A percentile compares a stretch with the other conserved stretches of the same genome.
These are phyloP conservation scores for Trypethelium eluteriae DNA, from an alignment of 495 filamentous ascomycete species.

Conservation along the genomic window DNA sequence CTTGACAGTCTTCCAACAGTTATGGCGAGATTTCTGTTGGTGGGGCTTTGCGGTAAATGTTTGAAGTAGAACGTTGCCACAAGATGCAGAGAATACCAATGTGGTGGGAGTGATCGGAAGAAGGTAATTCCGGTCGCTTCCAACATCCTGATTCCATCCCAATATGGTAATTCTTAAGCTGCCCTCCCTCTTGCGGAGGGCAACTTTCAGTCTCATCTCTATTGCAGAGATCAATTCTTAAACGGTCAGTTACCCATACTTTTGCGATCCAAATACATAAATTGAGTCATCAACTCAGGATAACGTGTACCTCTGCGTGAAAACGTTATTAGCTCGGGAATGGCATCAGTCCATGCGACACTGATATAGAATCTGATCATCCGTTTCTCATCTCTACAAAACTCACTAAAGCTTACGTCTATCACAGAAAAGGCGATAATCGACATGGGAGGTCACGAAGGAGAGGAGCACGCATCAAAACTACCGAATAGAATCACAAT, in stretches of 20 bases:
- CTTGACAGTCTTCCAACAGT: constrained; percentile 31
- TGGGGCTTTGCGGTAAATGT: constrained; percentile 25
- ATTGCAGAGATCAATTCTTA: neutral
- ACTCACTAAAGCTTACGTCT: too few species aligned
- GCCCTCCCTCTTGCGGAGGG: neutral
- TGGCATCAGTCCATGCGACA: too few species aligned
- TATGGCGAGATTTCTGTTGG: constrained; percentile 19
- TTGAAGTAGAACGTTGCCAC: neutral
- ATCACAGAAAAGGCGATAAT: neutral
- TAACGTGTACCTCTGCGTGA: too few species aligned
- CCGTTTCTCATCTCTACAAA: too few species aligned
- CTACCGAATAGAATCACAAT: constrained; percentile 9
- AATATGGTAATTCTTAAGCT: neutral
- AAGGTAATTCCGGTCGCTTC: neutral
- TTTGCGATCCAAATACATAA: too few species aligned
- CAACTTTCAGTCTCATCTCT: neutral
- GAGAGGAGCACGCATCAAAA: neutral
- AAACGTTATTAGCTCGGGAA: too few species aligned
- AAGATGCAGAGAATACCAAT: neutral
- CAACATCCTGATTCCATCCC: neutral
- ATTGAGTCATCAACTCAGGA: too few species aligned
- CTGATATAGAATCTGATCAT: too few species aligned
- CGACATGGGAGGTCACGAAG: neutral
- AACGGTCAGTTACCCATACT: too few species aligned
- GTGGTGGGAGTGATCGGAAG: neutral